These are phyloP conservation scores for Urochloa ruziziensis DNA, from an alignment of 176 grass and related monocot species.

Conservation along the genomic window DNA sequence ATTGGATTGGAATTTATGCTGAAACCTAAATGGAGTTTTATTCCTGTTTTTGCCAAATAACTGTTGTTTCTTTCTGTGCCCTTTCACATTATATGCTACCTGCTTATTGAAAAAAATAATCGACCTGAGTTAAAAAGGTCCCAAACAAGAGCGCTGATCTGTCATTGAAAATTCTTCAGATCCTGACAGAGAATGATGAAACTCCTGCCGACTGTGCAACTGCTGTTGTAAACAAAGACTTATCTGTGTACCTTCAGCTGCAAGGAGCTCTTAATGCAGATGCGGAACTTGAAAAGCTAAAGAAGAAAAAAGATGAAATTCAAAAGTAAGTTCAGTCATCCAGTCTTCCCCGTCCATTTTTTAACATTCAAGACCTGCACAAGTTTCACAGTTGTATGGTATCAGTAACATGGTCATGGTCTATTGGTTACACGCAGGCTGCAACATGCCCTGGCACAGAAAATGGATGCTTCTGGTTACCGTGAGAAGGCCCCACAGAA, in stretches of 20 bases:
- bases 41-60: background rate
- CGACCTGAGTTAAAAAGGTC: background rate
- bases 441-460: constrained; percentile 48
- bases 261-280: constrained; percentile 81
- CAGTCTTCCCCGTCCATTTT: background rate
- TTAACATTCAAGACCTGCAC: background rate
- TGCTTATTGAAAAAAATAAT: background rate
- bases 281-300: constrained; percentile 72
- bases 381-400: background rate
- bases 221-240: constrained; percentile 75
- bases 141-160: background rate
- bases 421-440: constrained; percentile 47
- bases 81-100: constrained; percentile 15
- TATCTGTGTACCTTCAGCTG: constrained; percentile 85
- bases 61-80: background rate
- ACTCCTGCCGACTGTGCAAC: constrained; percentile 67
- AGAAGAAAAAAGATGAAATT: constrained; percentile 74
- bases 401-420: constrained; percentile 6
- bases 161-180: constrained; percentile 32
- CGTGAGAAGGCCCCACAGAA: constrained; percentile 69
- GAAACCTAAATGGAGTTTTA: background rate
- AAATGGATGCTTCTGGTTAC: constrained; percentile 55
- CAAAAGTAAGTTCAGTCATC: constrained; percentile 49
- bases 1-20: background rate
- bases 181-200: constrained; percentile 53